These are phyloP conservation scores for Pythium sukuiense DNA, from an alignment of 352 stramenopile genomes.

Conservation along the genomic window DNA sequence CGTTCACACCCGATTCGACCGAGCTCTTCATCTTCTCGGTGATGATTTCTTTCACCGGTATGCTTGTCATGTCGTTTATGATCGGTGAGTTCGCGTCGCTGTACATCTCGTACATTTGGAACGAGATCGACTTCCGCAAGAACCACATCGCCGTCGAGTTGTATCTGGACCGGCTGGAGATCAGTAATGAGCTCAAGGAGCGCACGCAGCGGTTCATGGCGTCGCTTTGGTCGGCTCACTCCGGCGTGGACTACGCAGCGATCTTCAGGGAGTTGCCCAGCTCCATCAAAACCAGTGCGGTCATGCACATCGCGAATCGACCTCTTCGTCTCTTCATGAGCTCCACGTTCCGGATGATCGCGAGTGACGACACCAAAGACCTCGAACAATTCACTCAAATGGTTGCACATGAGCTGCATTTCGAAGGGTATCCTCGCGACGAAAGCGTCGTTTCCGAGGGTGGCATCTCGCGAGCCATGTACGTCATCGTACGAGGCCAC, in stretches of 20 bases:
- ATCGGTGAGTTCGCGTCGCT: constrained; percentile 71
- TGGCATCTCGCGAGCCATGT: constrained; percentile 30
- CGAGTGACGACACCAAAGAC: constrained; percentile 5
- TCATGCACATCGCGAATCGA: constrained; percentile 21
- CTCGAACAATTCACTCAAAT: constrained; percentile 13
- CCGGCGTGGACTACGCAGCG: constrained; percentile 23
- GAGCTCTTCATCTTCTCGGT: constrained; percentile 25
- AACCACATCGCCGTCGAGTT: constrained; percentile 63
- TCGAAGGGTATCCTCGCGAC: constrained; percentile 31
- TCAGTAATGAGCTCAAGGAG: constrained; percentile 27
- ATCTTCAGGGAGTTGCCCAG: constrained; percentile 28
- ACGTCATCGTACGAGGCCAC: constrained; percentile 30
- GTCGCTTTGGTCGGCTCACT: constrained; percentile 31
- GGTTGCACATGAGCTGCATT: constrained; percentile 19
- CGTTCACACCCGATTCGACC: constrained; percentile 23
- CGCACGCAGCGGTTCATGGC: constrained; percentile 26
- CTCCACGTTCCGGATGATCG: constrained; percentile 24
- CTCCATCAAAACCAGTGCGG: constrained; percentile 14
- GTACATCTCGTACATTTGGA: constrained; percentile 32
- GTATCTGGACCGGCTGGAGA: constrained; percentile 27
- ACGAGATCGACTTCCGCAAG: constrained; percentile 59
- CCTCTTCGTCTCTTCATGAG: constrained; percentile 19
- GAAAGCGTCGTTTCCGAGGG: constrained; percentile 31
- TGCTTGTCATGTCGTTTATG: constrained; percentile 76
- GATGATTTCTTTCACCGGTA: constrained; percentile 32